A percentile compares a stretch with the other conserved stretches of the same genome.
phyloP scores from a whole-genome alignment of 352 stramenopile species.

The Globisporangium ultimum region DNA sequence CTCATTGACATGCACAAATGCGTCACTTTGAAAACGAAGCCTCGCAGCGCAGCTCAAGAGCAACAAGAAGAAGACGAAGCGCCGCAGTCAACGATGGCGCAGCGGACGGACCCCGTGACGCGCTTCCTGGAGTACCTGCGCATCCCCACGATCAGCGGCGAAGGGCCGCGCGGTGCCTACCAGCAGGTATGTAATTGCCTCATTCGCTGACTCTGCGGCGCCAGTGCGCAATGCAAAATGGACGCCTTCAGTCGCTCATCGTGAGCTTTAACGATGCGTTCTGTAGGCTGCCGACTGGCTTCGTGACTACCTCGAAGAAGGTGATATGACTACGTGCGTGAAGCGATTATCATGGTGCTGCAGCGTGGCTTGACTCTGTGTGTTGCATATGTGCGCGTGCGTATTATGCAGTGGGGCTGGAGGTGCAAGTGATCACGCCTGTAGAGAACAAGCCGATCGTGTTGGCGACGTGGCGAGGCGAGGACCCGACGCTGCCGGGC shows the following conservation, averaged over 20 bases:
- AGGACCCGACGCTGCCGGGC: slow-evolving; percentile 70
- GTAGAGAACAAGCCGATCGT: slow-evolving; percentile 87
- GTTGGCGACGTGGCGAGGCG: slow-evolving; percentile 77
- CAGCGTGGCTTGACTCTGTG: background rate
- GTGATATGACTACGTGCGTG: slow-evolving; percentile 12
- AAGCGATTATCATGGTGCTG: background rate
- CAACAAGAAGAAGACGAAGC: background rate
- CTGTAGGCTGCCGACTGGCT: slow-evolving; percentile 58
- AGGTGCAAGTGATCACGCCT: slow-evolving; percentile 52
- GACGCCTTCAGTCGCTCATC: background rate
- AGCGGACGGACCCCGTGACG: slow-evolving; percentile 32
- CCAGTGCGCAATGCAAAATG: background rate
- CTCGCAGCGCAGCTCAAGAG: too few relatives aligned
- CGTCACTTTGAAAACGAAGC: too few relatives aligned
- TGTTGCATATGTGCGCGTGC: background rate
- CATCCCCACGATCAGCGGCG: slow-evolving; percentile 72
- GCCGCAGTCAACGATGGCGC: slow-evolving; percentile 6
- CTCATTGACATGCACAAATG: background rate
- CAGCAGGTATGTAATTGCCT: slow-evolving; percentile 27
- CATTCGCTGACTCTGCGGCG: too few relatives aligned
- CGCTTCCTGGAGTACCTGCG: slow-evolving; percentile 76
- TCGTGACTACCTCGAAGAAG: slow-evolving; percentile 40
- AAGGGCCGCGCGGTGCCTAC: slow-evolving; percentile 67
- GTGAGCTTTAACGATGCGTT: background rate
- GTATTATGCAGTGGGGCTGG: slow-evolving; percentile 28